Conservation (phyloP, 164 flowering plant genomes). For the Taxillus chinensis region DNA sequence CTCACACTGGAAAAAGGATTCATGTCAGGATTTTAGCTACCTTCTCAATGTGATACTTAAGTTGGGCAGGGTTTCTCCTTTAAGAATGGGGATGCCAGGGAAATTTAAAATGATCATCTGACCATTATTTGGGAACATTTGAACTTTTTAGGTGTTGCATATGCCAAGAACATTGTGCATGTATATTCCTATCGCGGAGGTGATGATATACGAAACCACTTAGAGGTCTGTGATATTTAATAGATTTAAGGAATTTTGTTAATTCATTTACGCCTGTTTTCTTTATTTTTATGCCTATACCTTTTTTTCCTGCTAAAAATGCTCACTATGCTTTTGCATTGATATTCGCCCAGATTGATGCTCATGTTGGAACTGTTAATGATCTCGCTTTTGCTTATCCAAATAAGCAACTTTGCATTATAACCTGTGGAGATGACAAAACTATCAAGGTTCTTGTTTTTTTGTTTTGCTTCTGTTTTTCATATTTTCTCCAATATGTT, state of each 20-base stretch:
- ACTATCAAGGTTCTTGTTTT: slow-evolving; percentile 49
- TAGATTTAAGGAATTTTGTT: neutral
- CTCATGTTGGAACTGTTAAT: slow-evolving; percentile 80
- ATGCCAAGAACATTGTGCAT: slow-evolving; percentile 69
- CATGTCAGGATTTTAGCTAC: no score
- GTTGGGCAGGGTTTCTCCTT: neutral
- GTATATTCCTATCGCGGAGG: slow-evolving; percentile 53
- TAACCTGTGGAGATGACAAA: slow-evolving; percentile 87
- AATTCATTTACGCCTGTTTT: neutral
- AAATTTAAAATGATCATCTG: neutral
- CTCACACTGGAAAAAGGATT: no score
- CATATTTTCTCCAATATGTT: no score
- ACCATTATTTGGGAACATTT: neutral
- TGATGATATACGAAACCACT: slow-evolving; percentile 57
- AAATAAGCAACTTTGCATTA: slow-evolving; percentile 64
- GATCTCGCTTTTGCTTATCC: slow-evolving; percentile 85
- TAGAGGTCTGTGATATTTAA: slow-evolving; percentile 40
- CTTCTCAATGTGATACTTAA: no score
- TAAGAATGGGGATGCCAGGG: neutral
- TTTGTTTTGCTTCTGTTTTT: no score
- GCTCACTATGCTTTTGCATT: no score
- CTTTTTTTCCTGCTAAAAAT: no score
- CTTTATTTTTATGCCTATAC: no score
- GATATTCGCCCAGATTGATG: slow-evolving; percentile 51
- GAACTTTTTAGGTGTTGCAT: slow-evolving; percentile 23